phyloP scores from a whole-genome alignment of 1,284 basidiomycete species.

The Crucibulum cyathiforme region DNA sequence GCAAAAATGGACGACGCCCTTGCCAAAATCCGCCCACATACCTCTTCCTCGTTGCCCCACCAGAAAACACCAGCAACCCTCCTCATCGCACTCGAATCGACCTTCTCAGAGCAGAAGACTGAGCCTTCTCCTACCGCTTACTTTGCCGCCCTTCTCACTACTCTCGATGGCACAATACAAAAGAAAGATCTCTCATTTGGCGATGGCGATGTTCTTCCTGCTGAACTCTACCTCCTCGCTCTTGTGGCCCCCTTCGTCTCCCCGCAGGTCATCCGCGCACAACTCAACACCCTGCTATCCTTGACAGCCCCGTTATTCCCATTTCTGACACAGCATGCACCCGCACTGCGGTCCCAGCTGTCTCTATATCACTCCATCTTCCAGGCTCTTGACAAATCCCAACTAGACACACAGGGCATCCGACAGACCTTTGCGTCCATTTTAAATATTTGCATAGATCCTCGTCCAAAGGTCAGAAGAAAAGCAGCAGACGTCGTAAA shows the following conservation, averaged over 20 bases:
- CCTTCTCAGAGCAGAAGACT: conserved; percentile 81
- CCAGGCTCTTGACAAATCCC: conserved; percentile 70
- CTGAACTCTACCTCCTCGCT: conserved; percentile 89
- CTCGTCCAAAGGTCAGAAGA: conserved; percentile 93
- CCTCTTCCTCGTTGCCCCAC: conserved; percentile 80
- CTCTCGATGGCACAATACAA: conserved; percentile 76
- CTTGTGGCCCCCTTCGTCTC: conserved; percentile 80
- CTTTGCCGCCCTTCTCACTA: conserved; percentile 85
- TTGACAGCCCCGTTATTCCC: conserved; percentile 83
- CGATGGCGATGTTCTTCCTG: conserved; percentile 85
- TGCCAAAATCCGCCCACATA: conserved; percentile 89
- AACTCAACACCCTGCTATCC: conserved; percentile 68
- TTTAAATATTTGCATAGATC: conserved; percentile 85
- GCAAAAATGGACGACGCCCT: conserved; percentile 64
- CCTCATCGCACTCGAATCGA: conserved; percentile 88
- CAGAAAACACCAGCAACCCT: conserved; percentile 93
- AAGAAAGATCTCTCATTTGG: conserved; percentile 66
- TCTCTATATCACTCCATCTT: conserved; percentile 77
- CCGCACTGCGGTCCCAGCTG: conserved; percentile 76
- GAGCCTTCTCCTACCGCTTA: conserved; percentile 82
- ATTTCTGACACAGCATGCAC: conserved; percentile 65
- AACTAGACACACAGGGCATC: conserved; percentile 72
- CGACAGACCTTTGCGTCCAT: conserved; percentile 81
- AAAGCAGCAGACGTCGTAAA: conserved; percentile 87
- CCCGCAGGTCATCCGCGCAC: conserved; percentile 72